Conservation (phyloP, 176 grass and related monocot species). For the Phyllostachys edulis region DNA sequence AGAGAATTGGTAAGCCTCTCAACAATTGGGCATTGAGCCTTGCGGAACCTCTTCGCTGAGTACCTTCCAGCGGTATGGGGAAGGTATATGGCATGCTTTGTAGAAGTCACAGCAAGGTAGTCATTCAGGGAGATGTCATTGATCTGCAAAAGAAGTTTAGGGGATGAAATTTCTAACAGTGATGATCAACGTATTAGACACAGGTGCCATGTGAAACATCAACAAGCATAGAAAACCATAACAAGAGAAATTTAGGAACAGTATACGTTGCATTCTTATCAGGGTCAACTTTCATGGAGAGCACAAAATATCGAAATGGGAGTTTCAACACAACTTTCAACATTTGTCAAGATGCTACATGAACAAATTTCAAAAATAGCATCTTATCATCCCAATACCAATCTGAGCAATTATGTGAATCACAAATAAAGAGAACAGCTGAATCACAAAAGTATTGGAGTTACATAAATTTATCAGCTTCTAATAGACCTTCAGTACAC, state of each 20-base stretch:
- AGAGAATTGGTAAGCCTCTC: constrained; percentile 61
- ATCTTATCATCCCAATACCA: not conserved
- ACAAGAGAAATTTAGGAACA: not conserved
- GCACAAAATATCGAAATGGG: not conserved
- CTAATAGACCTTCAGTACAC: not conserved
- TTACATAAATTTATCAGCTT: not conserved
- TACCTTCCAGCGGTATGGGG: constrained; percentile 66
- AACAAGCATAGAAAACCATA: not conserved
- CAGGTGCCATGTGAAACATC: not conserved
- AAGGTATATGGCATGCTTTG: constrained; percentile 54
- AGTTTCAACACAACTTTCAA: not conserved
- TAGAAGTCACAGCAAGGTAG: constrained; percentile 49
- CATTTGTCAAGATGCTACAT: not conserved
- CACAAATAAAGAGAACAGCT: not conserved
- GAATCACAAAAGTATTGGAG: not conserved
- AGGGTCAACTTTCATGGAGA: not conserved
- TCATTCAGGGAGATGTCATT: constrained; percentile 61
- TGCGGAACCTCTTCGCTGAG: constrained; percentile 57
- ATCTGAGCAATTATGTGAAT: not conserved
- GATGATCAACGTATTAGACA: not conserved
- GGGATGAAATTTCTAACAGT: not conserved
- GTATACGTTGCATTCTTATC: not conserved
- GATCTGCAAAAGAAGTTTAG: constrained; percentile 30
- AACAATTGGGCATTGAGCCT: constrained; percentile 64
- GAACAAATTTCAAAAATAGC: not conserved